A percentile compares a stretch with the other conserved stretches of the same genome.
Evolutionary conservation across 2,329 filamentous ascomycete species (phyloP).

Genomic region (Thelonectria blattea): DNA sequence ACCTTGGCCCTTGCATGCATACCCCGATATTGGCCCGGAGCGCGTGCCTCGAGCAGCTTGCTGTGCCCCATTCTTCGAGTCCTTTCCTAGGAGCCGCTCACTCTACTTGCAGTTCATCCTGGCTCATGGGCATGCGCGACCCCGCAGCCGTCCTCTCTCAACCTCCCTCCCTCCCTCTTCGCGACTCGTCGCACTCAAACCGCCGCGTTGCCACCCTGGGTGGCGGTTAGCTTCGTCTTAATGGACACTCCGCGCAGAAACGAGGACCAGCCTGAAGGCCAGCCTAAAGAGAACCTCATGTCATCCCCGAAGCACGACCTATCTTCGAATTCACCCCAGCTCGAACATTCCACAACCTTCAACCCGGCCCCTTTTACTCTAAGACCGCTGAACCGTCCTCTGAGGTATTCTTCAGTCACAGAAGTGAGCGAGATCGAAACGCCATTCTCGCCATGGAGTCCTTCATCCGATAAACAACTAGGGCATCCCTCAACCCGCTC

Average conservation of each 20-base stretch:
- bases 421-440: conserved; percentile 32
- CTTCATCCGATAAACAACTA: conserved; percentile 49
- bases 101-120: conserved; percentile 4
- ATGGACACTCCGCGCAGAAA: conserved; percentile 34
- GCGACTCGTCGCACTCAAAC: conserved; percentile 12
- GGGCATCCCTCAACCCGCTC: conserved; percentile 41
- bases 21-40: neutral
- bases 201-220: conserved; percentile 24
- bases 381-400: conserved; percentile 16
- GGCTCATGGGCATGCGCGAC: conserved; percentile 32
- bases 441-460: conserved; percentile 50
- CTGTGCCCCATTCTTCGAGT: neutral
- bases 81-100: neutral
- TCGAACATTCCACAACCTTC: conserved; percentile 14
- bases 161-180: conserved; percentile 15
- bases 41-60: neutral
- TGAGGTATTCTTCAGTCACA: conserved; percentile 24
- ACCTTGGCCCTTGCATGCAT: conserved; percentile 16
- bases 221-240: conserved; percentile 18
- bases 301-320: conserved; percentile 13
- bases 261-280: conserved; percentile 18
- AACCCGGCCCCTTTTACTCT: conserved; percentile 12
- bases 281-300: conserved; percentile 9
- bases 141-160: conserved; percentile 23
- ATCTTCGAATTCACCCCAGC: conserved; percentile 23